Evolutionary conservation across 768 basidiomycete genomes (phyloP).

Genomic region (Rhizopogon vulgaris): DNA sequence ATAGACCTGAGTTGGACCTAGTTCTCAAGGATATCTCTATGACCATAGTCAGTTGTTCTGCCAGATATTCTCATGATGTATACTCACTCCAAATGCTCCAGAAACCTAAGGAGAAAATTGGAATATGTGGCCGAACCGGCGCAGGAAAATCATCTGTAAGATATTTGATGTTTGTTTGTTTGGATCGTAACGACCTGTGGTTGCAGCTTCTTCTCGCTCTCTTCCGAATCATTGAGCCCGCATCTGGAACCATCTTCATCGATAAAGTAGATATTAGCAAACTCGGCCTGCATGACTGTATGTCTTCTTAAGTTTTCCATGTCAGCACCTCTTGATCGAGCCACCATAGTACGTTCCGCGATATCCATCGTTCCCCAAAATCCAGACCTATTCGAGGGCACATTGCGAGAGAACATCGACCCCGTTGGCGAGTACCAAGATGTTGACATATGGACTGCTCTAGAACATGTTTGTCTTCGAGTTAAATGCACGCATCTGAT

Average conservation of each 20-base stretch:
- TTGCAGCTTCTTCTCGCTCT: slow-evolving; percentile 58
- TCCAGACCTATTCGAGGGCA: slow-evolving; percentile 66
- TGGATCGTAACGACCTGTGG: not conserved
- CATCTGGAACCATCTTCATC: slow-evolving; percentile 58
- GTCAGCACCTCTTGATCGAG: not conserved
- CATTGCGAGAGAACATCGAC: slow-evolving; percentile 83
- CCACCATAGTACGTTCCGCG: slow-evolving; percentile 50
- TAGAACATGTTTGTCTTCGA: slow-evolving; percentile 48
- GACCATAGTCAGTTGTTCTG: slow-evolving; percentile 43
- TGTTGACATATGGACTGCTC: slow-evolving; percentile 80
- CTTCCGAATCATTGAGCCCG: slow-evolving; percentile 73
- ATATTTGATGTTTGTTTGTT: not conserved
- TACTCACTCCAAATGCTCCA: slow-evolving; percentile 21
- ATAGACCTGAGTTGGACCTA: slow-evolving; percentile 73
- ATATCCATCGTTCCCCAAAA: slow-evolving; percentile 87
- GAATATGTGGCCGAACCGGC: slow-evolving; percentile 84
- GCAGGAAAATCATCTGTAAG: slow-evolving; percentile 71
- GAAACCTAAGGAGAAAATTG: slow-evolving; percentile 79
- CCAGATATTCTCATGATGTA: not conserved
- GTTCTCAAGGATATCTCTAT: slow-evolving; percentile 75
- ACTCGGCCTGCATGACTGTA: slow-evolving; percentile 62
- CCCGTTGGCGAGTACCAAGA: slow-evolving; percentile 73
- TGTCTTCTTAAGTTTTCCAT: slow-evolving; percentile 1
- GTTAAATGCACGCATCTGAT: not conserved
- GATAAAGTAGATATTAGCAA: slow-evolving; percentile 74